phyloP scores from a whole-genome alignment of 345 rosid genomes.

The Ricinus communis region DNA sequence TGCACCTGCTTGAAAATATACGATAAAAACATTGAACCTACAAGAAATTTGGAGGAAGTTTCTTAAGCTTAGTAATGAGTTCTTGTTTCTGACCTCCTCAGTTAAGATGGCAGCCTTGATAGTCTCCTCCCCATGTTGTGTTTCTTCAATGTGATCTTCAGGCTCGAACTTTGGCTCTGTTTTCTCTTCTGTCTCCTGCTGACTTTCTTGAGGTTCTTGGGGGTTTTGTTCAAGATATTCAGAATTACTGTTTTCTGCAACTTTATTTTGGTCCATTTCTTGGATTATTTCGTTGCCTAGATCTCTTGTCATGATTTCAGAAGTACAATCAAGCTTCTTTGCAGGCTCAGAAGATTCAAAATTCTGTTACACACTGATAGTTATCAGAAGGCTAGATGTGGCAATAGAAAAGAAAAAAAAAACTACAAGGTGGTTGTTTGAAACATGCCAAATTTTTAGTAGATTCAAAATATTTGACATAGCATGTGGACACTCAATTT shows the following conservation, averaged over 20 bases:
- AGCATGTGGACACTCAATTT: not conserved
- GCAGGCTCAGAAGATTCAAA: slow-evolving; percentile 13
- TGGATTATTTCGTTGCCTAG: slow-evolving; percentile 14
- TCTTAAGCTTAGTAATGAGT: not conserved
- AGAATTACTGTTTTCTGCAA: slow-evolving; percentile 18
- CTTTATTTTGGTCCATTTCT: slow-evolving; percentile 11
- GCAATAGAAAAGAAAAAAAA: slow-evolving; percentile 6
- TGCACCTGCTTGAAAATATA: slow-evolving; percentile 27
- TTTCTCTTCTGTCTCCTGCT: slow-evolving; percentile 25
- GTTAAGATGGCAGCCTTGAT: slow-evolving; percentile 28
- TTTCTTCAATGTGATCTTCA: slow-evolving; percentile 26
- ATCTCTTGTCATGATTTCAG: slow-evolving; percentile 25
- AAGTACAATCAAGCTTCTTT: slow-evolving; percentile 15
- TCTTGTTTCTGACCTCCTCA: slow-evolving; percentile 41
- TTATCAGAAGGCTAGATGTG: slow-evolving; percentile 17
- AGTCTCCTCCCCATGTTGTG: slow-evolving; percentile 27
- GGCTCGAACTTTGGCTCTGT: slow-evolving; percentile 15
- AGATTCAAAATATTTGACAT: not conserved
- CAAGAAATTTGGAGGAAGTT: slow-evolving; percentile 14
- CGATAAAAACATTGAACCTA: not conserved
- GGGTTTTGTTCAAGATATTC: slow-evolving; percentile 10
- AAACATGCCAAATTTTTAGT: not conserved
- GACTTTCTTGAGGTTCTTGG: slow-evolving; percentile 19
- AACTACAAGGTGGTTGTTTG: not conserved
- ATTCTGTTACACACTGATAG: slow-evolving; percentile 28